phyloP scores from a whole-genome alignment of 768 basidiomycete species.

The Boletus rubroflammeus region DNA sequence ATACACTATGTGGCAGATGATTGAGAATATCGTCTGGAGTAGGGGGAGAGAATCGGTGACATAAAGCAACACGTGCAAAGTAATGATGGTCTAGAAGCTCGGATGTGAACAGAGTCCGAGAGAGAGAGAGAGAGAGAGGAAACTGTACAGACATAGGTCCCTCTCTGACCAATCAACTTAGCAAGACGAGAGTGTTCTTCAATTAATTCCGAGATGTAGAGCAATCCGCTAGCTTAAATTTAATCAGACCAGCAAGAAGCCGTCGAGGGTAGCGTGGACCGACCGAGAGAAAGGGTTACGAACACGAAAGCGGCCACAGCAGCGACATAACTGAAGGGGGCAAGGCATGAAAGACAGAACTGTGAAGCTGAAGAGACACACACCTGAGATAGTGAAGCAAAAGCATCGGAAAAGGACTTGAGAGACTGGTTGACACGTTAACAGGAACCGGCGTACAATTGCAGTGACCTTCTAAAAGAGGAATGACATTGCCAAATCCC shows the following conservation, averaged over 20 bases:
- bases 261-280: constrained; percentile 22
- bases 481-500: too few relatives aligned
- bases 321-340: constrained; percentile 62
- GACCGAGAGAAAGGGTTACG: constrained; percentile 88
- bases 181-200: constrained; percentile 87
- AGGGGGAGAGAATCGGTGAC: constrained; percentile 80
- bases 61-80: constrained; percentile 72
- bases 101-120: constrained; percentile 1
- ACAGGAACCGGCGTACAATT: not conserved
- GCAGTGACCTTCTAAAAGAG: not conserved
- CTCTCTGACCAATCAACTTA: constrained; percentile 77
- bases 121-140: not conserved
- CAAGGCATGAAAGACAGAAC: not conserved
- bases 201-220: constrained; percentile 93
- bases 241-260: constrained; percentile 4
- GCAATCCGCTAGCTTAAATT: constrained; percentile 76
- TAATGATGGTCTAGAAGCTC: constrained; percentile 64
- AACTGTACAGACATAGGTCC: constrained; percentile 73
- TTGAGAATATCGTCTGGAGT: constrained; percentile 70
- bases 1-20: constrained; percentile 83
- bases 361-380: constrained; percentile 12
- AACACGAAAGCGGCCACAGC: constrained; percentile 78
- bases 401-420: constrained; percentile 32
- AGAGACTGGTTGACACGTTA: not conserved
- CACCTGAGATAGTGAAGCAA: constrained; percentile 64